A percentile compares a stretch with the other conserved stretches of the same genome.
These are phyloP conservation scores for Cardamine occulta DNA, from an alignment of 345 rosid species.

Conservation along the genomic window DNA sequence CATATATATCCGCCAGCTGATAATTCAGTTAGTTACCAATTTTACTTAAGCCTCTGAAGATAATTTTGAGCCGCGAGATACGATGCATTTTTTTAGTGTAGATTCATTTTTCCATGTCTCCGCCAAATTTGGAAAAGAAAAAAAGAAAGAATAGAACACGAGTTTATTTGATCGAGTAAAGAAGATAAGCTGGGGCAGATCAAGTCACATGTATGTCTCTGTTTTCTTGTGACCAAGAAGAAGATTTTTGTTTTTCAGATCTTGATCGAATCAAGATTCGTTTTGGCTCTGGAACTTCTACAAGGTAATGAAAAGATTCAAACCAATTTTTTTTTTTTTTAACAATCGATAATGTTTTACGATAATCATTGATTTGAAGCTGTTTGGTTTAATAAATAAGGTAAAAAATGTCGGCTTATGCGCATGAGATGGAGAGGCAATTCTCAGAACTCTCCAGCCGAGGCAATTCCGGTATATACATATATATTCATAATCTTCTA, in stretches of 20 bases:
- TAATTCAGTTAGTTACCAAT: not conserved
- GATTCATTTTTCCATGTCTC: not conserved
- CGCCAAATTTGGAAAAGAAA: constrained; percentile 1
- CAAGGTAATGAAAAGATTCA: not conserved
- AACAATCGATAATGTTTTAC: constrained; percentile 1
- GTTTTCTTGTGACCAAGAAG: constrained; percentile 32
- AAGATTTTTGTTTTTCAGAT: constrained; percentile 5
- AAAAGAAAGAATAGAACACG: not conserved
- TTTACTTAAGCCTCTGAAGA: not conserved
- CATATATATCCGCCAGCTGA: not conserved
- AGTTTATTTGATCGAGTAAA: constrained; percentile 7
- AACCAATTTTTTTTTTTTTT: not conserved
- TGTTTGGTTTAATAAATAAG: not conserved
- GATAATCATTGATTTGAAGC: not conserved
- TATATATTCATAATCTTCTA: not conserved
- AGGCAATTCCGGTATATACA: constrained; percentile 65
- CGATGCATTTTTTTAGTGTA: not conserved
- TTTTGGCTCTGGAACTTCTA: constrained; percentile 1
- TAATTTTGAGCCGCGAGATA: not conserved
- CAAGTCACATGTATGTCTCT: constrained; percentile 33
- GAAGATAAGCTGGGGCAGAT: constrained; percentile 21
- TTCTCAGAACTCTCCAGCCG: constrained; percentile 70
- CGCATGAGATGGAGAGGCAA: constrained; percentile 76
- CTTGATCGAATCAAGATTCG: constrained; percentile 26
- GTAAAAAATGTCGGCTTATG: constrained; percentile 65